Evolutionary conservation across 1,139 yeast genomes (phyloP), one percentile per base, ranked within the genome.

Genomic region (Kluyveromyces sp.): DNA sequence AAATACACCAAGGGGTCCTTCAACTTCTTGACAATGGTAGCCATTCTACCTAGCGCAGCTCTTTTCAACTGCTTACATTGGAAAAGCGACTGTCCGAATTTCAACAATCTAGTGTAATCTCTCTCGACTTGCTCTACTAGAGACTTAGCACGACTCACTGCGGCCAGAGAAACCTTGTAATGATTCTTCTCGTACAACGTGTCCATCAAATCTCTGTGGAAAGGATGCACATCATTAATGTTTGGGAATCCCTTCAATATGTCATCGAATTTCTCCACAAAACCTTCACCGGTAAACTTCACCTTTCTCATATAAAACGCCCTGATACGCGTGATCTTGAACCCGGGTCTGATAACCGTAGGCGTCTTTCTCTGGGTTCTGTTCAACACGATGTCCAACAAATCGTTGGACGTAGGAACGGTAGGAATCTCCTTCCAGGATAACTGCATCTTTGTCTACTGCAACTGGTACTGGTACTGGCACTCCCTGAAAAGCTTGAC

Each of bases 21-120:
- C 63, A 92, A 77, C 58, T 94, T 87, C 74, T 92, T 92, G 59
- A 82, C 80, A 60, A 92, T 87, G 41, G 99, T 92, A 46, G 98
- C 98, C 99, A 92, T 92, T 70, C 99, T 84, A 75, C 99, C 99
- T 57, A 92, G 73, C 31, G 97, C 99, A 55, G 99, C 99, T 61
- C 96, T 78, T 69, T 92, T 92, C 66, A 92, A 79, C 71, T 94
- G 98, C 70, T 92, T 92, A 75, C 99, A 92, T 71, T 94, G 98
- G 70, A 88, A 94, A 52, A 92, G 73, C 22, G 97, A 88, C 72
- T 92, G 98, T 60, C 98, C 98, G 62, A 88, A 92, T 71, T 92
- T 92, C 63, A 92, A 75, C 58, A 92, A 77, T 64, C 99, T 79
- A 52, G 80, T 83, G 65, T 92, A 92, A 71, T 92, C 99, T 69